These are phyloP conservation scores for Borovskyia barvae DNA, from an alignment of 208 protist genomes.

Conservation along the genomic window DNA sequence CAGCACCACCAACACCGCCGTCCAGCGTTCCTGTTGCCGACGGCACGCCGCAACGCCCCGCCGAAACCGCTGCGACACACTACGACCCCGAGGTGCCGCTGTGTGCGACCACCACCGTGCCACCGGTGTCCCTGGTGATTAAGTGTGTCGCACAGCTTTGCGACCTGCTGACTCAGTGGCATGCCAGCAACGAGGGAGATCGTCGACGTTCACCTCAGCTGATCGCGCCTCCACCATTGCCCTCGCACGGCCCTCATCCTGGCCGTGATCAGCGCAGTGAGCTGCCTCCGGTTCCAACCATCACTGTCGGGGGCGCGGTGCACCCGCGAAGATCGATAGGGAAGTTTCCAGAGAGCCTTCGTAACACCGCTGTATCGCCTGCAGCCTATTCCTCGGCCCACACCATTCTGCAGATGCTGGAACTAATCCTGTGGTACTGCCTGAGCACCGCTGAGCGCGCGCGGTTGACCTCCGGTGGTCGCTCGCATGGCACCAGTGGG, in stretches of 20 bases:
- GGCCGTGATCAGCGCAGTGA: too few species aligned
- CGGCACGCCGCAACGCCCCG: too few species aligned
- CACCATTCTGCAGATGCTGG: slow-evolving; percentile 15
- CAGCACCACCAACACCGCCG: too few species aligned
- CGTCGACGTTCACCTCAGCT: background rate
- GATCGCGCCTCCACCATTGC: too few species aligned
- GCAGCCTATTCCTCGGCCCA: background rate
- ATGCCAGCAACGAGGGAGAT: slow-evolving; percentile 1
- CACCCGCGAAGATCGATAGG: too few species aligned
- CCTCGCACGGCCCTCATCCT: too few species aligned
- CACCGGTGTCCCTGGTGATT: slow-evolving; percentile 22
- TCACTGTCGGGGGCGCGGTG: too few species aligned
- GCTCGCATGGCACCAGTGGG: slow-evolving; percentile 17
- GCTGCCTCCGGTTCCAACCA: too few species aligned
- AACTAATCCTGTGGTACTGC: slow-evolving; percentile 57
- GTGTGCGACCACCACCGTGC: too few species aligned
- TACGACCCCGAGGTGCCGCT: too few species aligned
- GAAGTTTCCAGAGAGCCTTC: too few species aligned
- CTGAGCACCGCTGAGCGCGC: slow-evolving; percentile 32
- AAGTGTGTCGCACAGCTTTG: slow-evolving; percentile 24
- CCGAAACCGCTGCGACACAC: background rate
- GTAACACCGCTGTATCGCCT: background rate
- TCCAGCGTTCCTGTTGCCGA: too few species aligned
- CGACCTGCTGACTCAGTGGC: slow-evolving; percentile 21
- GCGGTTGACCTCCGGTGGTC: slow-evolving; percentile 12